These are phyloP conservation scores for Eucalyptus erythrocorys DNA, from an alignment of 345 rosid species.

Conservation along the genomic window DNA sequence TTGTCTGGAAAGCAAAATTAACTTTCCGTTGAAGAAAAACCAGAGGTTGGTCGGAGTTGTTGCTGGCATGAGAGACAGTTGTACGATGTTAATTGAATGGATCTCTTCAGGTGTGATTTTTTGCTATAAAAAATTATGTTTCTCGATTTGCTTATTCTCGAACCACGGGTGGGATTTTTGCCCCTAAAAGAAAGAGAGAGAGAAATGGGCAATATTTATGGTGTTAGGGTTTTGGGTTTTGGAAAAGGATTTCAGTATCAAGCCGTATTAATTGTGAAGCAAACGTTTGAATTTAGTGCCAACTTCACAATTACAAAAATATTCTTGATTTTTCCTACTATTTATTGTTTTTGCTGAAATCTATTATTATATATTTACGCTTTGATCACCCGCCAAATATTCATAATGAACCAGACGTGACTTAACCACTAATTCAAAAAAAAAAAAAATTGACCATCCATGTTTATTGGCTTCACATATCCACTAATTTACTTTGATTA, in stretches of 20 bases:
- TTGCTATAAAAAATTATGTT: not conserved
- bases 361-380: too few species aligned
- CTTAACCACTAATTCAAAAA: too few species aligned
- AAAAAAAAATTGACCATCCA: too few species aligned
- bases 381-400: rapidly evolving
- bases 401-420: rapidly evolving
- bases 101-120: not conserved
- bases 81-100: rapidly evolving
- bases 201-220: too few species aligned
- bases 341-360: too few species aligned
- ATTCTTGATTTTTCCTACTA: not conserved
- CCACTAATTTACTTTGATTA: too few species aligned
- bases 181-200: not conserved
- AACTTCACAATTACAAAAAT: not conserved
- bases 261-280: not conserved
- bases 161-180: not conserved
- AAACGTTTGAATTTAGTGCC: not conserved
- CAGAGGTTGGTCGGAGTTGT: not conserved
- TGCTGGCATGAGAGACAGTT: not conserved
- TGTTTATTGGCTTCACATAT: too few species aligned
- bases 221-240: too few species aligned
- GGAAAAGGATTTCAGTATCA: too few species aligned
- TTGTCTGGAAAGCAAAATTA: not conserved
- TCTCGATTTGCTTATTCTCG: not conserved
- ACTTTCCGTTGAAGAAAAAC: not conserved